Evolutionary conservation across 2,329 filamentous ascomycete genomes (phyloP).

Genomic region (Knufia petricola): DNA sequence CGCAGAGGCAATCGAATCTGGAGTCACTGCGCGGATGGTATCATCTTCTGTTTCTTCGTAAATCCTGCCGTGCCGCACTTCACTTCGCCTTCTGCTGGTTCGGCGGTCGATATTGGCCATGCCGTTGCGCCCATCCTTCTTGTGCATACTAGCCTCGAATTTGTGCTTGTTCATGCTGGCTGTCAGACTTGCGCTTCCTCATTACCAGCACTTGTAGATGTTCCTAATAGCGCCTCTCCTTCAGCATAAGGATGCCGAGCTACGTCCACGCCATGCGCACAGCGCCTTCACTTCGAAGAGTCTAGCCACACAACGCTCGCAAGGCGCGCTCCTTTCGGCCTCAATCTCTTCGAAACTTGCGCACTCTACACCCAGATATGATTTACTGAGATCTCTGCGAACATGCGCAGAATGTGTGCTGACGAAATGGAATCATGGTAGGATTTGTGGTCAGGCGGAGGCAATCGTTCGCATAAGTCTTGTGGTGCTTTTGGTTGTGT

Average conservation of each 20-base stretch:
- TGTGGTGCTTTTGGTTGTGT: neutral
- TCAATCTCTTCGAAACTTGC: neutral
- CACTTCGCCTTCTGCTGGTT: conserved; percentile 21
- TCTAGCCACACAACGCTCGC: neutral
- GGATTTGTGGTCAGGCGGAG: neutral
- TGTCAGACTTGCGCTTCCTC: conserved; percentile 28
- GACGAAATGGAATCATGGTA: neutral
- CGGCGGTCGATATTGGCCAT: conserved; percentile 3
- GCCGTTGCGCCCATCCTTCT: conserved; percentile 22
- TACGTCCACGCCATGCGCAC: neutral
- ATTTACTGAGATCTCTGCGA: neutral
- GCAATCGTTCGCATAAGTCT: neutral
- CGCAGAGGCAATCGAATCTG: conserved; percentile 30
- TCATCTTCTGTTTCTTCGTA: conserved; percentile 35
- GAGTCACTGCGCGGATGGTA: conserved; percentile 38
- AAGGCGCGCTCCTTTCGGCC: neutral
- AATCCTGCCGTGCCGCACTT: conserved; percentile 20
- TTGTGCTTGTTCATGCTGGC: conserved; percentile 28
- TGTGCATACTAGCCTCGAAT: conserved; percentile 25
- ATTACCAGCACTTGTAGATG: conserved; percentile 13
- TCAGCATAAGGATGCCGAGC: neutral
- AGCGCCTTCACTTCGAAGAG: neutral
- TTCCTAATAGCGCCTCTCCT: neutral
- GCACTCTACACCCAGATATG: neutral
- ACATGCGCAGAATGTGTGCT: neutral